Evolutionary conservation across 805 yeast species (phyloP), one percentile per base, ranked within the genome.

Genomic region (Candida tammaniensis): DNA sequence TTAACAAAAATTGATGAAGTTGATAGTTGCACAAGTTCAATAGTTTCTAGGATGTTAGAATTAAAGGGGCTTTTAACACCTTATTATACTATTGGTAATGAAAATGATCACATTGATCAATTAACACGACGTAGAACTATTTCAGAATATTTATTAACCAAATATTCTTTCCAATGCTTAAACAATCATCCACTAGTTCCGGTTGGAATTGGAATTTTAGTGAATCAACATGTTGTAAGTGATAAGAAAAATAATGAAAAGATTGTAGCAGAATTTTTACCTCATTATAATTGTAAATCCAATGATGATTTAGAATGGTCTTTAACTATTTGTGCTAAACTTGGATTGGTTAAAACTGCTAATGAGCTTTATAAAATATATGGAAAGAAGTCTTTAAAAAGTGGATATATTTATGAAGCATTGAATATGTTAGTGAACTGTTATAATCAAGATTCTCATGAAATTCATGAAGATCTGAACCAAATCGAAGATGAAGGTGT

Each of bases 261-360:
- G 11, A 68, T 75, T 1, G 67, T 84, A 22, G 69, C 76, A 4
- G 79, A 76, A 39, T 68, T 75, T 30, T 57, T 84, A 22, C 86
- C 86, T 4, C 70, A 68, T 15, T 83, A 66, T 50, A 67, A 78
- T 27, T 79, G 78, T 48, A 60, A 70, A 35, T 79, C 80, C 7
- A 82, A 80, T 49, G 89, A 83, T 52, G 94, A 84, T 51, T 68
- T 82, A 41, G 93, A 84, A 54, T 84, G 91, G 91, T 74, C 81
- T 28, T 60, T 84, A 33, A 74, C 86, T 2, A 64, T 84, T 4
- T 82, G 91, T 60, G 84, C 88, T 9, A 72, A 80, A 46, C 64
- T 83, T 52, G 75, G 73, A 46, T 54, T 83, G 26, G 67, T 77
- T n/a, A 59, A 69, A 6, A 78, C 84, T 9, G 77, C 84, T 0